Base-by-base conservation (phyloP, 2,329 filamentous ascomycete genomes). In the Pseudovirgaria hyperparasitica region DNA sequence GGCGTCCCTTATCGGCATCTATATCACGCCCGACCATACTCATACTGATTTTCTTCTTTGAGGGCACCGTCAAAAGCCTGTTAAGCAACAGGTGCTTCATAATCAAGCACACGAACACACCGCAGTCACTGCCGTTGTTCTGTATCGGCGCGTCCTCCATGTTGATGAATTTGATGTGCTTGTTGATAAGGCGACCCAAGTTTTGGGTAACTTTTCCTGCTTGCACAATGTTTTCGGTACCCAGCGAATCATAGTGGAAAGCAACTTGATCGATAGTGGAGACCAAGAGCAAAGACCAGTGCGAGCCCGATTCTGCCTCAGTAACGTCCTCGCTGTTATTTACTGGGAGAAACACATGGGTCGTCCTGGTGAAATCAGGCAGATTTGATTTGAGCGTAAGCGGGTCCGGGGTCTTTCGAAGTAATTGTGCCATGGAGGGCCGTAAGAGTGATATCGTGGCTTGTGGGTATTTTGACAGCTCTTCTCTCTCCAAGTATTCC, bases 51-150 rank as follows among this genome's bases (percentile, higher is more conserved):
- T 92, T 93, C 52, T 87, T 75, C 35, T 72, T 71, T 3, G 80
- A 76, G 46, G 84, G 79, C 6, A 82, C 84, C 39, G 69, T 72
- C 31, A 98, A 60, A 14, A 98, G 63, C 31, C 82, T 67, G 55
- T 85, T 86, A 26, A 94, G 64, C 11, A 98, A 67, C n/a, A 98
- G 60, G 56, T 94, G 81, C 25, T 85, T 75, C 86, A 98, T 98
- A 35, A 87, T 69, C 38, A 96, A 70, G 53, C 90, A 96, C 3
- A 98, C 90, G 52, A 86, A 96, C 1, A 98, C 82, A 11, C 90
- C 90, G 42, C 90, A 98, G 55, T 98, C 90, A 47, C 72, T 87
- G 15, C 80, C 75, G 40, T 96, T 96, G 41, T 86, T 78, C 53
- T 98, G 90, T 44, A 92, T 80, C 0, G 90, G 90, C 7, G 74